phyloP scores from a whole-genome alignment of 768 basidiomycete species.

The Trametes meyenii region DNA sequence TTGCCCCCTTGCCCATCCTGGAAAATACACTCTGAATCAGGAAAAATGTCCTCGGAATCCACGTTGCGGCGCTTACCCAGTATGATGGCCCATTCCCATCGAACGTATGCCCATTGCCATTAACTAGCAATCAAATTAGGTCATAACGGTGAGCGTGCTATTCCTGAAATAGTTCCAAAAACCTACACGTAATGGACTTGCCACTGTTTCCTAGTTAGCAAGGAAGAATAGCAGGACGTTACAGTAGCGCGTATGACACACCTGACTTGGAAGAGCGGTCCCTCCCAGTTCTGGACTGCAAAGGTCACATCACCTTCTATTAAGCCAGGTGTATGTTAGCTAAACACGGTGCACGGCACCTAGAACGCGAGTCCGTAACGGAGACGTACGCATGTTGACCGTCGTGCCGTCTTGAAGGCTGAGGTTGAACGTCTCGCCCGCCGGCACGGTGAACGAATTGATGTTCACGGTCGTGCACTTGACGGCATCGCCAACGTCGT shows the following conservation, averaged over 20 bases:
- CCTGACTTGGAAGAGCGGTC: slow-evolving; percentile 57
- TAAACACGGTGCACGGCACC: slow-evolving; percentile 9
- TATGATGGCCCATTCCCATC: slow-evolving; percentile 47
- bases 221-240: background rate
- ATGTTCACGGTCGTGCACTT: slow-evolving; percentile 61
- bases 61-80: slow-evolving; percentile 38
- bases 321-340: slow-evolving; percentile 14
- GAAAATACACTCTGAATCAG: background rate
- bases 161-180: background rate
- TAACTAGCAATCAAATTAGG: slow-evolving; percentile 27
- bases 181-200: slow-evolving; percentile 49
- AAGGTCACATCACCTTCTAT: slow-evolving; percentile 62
- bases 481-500: slow-evolving; percentile 53
- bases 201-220: slow-evolving; percentile 41
- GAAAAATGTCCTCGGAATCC: background rate
- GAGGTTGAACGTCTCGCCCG: slow-evolving; percentile 53
- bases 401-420: slow-evolving; percentile 51
- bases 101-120: slow-evolving; percentile 46
- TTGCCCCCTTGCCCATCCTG: slow-evolving; percentile 38
- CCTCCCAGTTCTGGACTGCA: slow-evolving; percentile 52
- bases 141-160: background rate
- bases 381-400: slow-evolving; percentile 57
- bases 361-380: background rate
- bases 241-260: slow-evolving; percentile 26
- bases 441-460: slow-evolving; percentile 58